These are phyloP conservation scores for Leccinum sublutescens DNA, from an alignment of 768 basidiomycete species.

Conservation along the genomic window DNA sequence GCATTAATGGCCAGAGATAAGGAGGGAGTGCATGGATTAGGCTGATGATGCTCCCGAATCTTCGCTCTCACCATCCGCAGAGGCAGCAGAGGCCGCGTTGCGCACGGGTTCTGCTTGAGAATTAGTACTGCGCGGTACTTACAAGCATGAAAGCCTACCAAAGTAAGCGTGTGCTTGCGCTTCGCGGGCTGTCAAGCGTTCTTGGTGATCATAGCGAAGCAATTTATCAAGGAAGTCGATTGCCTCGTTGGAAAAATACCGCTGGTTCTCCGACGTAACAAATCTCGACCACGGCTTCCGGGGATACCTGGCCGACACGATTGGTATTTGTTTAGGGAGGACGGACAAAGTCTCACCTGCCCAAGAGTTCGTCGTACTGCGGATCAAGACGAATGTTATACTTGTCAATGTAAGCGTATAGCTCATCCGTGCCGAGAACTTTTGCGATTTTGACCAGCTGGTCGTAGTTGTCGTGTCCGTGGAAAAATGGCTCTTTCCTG, in stretches of 20 bases:
- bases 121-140: constrained; percentile 18
- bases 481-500: constrained; percentile 99
- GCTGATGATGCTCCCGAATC: constrained; percentile 35
- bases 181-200: constrained; percentile 91
- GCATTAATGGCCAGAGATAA: constrained; percentile 26
- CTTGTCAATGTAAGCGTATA: constrained; percentile 90
- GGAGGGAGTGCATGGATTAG: constrained; percentile 27
- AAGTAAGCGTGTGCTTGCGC: constrained; percentile 94
- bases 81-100: constrained; percentile 40
- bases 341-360: constrained; percentile 49
- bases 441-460: constrained; percentile 98
- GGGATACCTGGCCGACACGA: constrained; percentile 58
- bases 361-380: constrained; percentile 94
- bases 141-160: constrained; percentile 43
- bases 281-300: constrained; percentile 95
- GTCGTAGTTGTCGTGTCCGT: constrained; percentile 98
- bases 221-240: constrained; percentile 96
- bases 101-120: constrained; percentile 63
- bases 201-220: constrained; percentile 95
- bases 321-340: constrained; percentile 10
- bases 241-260: constrained; percentile 95
- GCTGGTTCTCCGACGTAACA: constrained; percentile 93
- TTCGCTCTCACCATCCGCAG: constrained; percentile 65
- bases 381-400: constrained; percentile 94
- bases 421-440: constrained; percentile 93